These are phyloP conservation scores for Lepiota brunneoincarnata DNA, from an alignment of 768 basidiomycete genomes.

Conservation along the genomic window DNA sequence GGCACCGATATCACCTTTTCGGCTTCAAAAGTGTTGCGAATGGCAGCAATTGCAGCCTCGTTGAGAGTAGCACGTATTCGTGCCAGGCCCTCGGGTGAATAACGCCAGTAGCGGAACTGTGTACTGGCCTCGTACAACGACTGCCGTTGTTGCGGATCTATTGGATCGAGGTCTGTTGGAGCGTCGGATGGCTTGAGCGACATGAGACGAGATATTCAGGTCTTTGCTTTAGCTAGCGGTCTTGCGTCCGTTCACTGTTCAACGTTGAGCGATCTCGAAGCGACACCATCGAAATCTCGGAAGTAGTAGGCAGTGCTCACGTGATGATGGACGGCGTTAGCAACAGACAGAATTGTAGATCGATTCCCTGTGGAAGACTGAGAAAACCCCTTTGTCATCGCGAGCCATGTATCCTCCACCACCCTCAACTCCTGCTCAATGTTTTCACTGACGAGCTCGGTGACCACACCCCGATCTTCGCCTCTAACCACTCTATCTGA, in stretches of 20 bases:
- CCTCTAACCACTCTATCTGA: background rate
- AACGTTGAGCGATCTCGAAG: background rate
- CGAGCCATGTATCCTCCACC: background rate
- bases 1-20: conserved; percentile 58
- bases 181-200: background rate
- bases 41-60: conserved; percentile 68
- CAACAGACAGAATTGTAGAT: background rate
- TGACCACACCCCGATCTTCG: background rate
- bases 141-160: conserved; percentile 1
- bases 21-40: conserved; percentile 72
- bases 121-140: conserved; percentile 72
- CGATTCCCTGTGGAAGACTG: background rate
- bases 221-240: too few species aligned
- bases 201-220: background rate
- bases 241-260: too few species aligned
- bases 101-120: conserved; percentile 88
- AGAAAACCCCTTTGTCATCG: background rate
- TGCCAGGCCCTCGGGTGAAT: conserved; percentile 64
- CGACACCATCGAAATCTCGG: background rate
- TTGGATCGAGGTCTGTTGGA: background rate
- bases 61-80: conserved; percentile 68
- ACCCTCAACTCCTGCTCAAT: too few species aligned
- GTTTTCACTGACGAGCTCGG: background rate
- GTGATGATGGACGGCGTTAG: background rate
- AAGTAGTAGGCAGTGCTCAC: background rate